phyloP scores from a whole-genome alignment of 192 early-diverging fungal genomes.

The Haplosporangium gracile region DNA sequence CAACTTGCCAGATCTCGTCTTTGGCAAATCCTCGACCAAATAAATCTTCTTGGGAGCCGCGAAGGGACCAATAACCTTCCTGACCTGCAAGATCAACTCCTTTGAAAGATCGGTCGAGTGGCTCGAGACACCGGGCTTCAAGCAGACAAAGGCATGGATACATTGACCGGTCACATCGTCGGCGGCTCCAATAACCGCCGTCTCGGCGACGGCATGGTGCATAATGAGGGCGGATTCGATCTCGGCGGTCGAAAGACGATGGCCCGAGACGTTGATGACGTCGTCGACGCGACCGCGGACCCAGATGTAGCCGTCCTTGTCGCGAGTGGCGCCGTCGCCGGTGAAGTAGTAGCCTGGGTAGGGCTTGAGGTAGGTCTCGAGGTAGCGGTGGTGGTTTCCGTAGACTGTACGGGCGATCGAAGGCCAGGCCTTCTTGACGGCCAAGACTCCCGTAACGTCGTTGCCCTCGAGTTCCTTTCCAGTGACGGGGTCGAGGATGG shows the following conservation, averaged over 20 bases:
- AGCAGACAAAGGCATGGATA: slow-evolving; percentile 87
- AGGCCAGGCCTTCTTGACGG: slow-evolving; percentile 89
- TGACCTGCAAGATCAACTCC: slow-evolving; percentile 82
- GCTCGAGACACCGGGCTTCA: slow-evolving; percentile 72
- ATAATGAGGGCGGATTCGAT: slow-evolving; percentile 92
- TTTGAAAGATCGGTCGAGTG: slow-evolving; percentile 62
- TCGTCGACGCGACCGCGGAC: slow-evolving; percentile 89
- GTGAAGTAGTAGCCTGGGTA: slow-evolving; percentile 97
- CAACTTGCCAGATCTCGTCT: slow-evolving; percentile 97
- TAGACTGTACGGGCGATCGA: slow-evolving; percentile 94
- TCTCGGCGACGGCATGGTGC: slow-evolving; percentile 86
- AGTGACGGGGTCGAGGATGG: slow-evolving; percentile 86
- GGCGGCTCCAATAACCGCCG: slow-evolving; percentile 88
- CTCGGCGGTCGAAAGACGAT: slow-evolving; percentile 94
- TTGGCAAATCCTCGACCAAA: slow-evolving; percentile 90
- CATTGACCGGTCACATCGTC: slow-evolving; percentile 95
- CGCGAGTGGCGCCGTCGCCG: slow-evolving; percentile 92
- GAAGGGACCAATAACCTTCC: slow-evolving; percentile 93
- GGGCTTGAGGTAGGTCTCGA: slow-evolving; percentile 93
- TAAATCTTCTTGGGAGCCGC: slow-evolving; percentile 91
- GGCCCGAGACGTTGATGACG: slow-evolving; percentile 97
- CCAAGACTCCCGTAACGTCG: slow-evolving; percentile 92
- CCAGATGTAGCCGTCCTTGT: slow-evolving; percentile 97
- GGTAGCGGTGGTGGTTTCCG: slow-evolving; percentile 90
- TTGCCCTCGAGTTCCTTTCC: slow-evolving; percentile 89